Conservation (phyloP, 176 grass and related monocot genomes). For the Paspalum vaginatum region DNA sequence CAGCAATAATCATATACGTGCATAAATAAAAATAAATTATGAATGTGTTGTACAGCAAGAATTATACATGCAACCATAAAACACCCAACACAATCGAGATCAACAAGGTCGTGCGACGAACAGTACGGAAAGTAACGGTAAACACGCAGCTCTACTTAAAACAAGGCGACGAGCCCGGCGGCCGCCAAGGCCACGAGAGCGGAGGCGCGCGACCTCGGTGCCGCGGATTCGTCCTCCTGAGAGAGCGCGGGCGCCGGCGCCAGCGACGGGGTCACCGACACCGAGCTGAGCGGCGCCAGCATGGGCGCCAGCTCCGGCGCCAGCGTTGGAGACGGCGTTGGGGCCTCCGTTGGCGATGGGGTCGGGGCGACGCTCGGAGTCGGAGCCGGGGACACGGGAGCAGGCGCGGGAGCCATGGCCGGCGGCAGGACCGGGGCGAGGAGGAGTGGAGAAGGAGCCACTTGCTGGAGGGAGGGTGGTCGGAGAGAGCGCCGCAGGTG, state of each 20-base stretch:
- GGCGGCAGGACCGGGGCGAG: constrained; percentile 28
- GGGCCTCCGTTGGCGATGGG: constrained; percentile 26
- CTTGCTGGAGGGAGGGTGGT: constrained; percentile 12
- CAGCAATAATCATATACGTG: not conserved
- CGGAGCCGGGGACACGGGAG: constrained; percentile 35
- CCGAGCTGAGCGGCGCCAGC: constrained; percentile 26
- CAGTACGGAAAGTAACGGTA: constrained; percentile 2
- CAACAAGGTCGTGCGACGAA: constrained; percentile 23
- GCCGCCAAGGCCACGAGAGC: constrained; percentile 39
- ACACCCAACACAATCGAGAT: not conserved
- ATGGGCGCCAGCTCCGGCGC: constrained; percentile 37
- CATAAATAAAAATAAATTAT: constrained; percentile 38
- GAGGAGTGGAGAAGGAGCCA: constrained; percentile 41
- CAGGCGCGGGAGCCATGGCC: constrained; percentile 25
- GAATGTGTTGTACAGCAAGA: constrained; percentile 52
- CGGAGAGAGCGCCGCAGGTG: constrained; percentile 43
- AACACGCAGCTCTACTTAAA: constrained; percentile 37
- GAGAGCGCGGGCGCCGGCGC: constrained; percentile 24
- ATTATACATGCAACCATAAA: constrained; percentile 9
- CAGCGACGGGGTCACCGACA: constrained; percentile 31
- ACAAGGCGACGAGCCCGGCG: constrained; percentile 44
- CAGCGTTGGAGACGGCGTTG: constrained; percentile 27
- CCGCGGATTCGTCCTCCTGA: constrained; percentile 15
- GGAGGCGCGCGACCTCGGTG: constrained; percentile 2
- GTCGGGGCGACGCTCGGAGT: constrained; percentile 48